phyloP scores from a whole-genome alignment of 139 green algal genomes.

The Ettlia oleoabundans region DNA sequence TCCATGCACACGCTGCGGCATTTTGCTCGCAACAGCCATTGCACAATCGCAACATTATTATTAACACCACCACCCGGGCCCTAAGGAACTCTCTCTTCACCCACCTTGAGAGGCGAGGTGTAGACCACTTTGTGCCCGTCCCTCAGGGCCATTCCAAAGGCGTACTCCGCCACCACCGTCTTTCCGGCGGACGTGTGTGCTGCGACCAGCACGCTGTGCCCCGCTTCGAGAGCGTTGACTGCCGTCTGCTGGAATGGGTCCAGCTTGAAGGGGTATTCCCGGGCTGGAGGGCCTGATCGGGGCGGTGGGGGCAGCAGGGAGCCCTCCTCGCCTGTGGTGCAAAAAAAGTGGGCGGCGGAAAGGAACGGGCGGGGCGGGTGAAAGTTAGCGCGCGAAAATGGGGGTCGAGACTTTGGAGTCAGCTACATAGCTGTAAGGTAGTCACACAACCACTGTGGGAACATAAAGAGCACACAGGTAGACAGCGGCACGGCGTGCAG shows the following conservation, averaged over 20 bases:
- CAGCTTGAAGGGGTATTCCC: conserved; percentile 70
- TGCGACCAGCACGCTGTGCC: conserved; percentile 73
- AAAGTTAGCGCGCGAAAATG: not conserved
- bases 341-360: too few relatives aligned
- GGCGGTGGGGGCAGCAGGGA: conserved; percentile 52
- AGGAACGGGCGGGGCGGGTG: not conserved
- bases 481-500: too few relatives aligned
- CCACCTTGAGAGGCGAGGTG: conserved; percentile 84
- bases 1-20: too few relatives aligned
- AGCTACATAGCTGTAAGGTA: too few relatives aligned
- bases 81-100: too few relatives aligned
- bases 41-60: too few relatives aligned
- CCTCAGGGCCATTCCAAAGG: conserved; percentile 82
- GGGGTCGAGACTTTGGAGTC: too few relatives aligned
- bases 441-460: too few relatives aligned
- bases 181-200: conserved; percentile 80
- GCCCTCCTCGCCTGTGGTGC: conserved; percentile 42
- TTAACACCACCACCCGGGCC: too few relatives aligned
- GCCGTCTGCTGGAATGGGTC: conserved; percentile 86
- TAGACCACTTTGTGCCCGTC: conserved; percentile 78
- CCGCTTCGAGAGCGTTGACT: conserved; percentile 74
- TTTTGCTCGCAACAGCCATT: too few relatives aligned
- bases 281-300: conserved; percentile 42
- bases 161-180: conserved; percentile 86
- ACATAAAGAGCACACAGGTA: too few relatives aligned